Evolutionary conservation across 805 yeast species (phyloP), one percentile per base, ranked within the genome.

Genomic region (Dipodascus albidus): DNA sequence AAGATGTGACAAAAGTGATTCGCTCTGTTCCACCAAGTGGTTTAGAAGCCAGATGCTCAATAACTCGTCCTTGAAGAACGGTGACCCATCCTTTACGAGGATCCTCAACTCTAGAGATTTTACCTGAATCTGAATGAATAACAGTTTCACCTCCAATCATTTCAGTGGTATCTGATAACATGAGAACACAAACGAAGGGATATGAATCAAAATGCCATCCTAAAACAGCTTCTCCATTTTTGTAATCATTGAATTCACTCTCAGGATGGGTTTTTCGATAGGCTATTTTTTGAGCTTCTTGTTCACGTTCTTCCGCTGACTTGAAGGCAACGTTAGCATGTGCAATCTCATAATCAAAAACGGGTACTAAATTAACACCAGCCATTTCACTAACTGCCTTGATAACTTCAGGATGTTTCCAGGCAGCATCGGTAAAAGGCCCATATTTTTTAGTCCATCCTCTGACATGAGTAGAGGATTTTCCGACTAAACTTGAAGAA

Each of bases 141-240:
- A 69, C 68, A 0, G 79, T 74, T 62, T 79, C 84, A 50, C 84
- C 84, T 24, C 84, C 84, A 62, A 75, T 68, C 83, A 80, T 79
- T 48, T 70, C 66, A 1, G 74, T 58, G 11, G 84, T 80, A 60
- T 79, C 83, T 33, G 80, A 74, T 50, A 80, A 61, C 85, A 80
- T 80, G 55, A 80, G 69, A 17, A 80, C 84, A 65, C 83, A 80
- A 19, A 80, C 83, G 62, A 78, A 79, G 14, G 83, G 84, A 54
- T 78, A 79, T 17, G 81, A 74, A 62, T 80, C 85, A 53, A 69
- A 64, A 67, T 80, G 84, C 85, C 85, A 80, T 24, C 79, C 78
- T 38, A 79, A 81, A 50, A 79, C 72, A 23, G 80, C 82, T 14
- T 38, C 44, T 3, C 62, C 65, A 33, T 64, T 53, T 27, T 52